Conservation (phyloP, 2,329 filamentous ascomycete genomes). For the Leptographium flavum region DNA sequence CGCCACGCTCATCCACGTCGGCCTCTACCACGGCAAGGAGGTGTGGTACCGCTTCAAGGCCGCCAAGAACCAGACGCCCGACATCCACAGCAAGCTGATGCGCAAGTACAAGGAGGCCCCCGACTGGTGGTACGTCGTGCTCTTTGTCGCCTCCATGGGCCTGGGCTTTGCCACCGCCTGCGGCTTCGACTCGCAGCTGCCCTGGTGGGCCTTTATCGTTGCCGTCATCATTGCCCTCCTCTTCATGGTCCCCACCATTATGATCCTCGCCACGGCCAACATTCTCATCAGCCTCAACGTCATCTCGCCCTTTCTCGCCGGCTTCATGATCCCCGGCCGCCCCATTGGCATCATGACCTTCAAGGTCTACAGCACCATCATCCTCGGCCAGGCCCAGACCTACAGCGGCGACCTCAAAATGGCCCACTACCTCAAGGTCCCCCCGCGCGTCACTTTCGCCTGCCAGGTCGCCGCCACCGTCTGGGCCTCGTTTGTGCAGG, state of each 20-base stretch:
- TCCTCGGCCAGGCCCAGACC: conserved; percentile 50
- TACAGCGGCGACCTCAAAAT: conserved; percentile 54
- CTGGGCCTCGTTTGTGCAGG: conserved; percentile 48
- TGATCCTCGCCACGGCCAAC: conserved; percentile 45
- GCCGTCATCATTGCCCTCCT: conserved; percentile 42
- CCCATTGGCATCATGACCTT: conserved; percentile 67
- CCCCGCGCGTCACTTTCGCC: conserved; percentile 45
- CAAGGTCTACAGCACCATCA: conserved; percentile 59
- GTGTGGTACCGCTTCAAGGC: conserved; percentile 40
- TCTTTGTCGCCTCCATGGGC: conserved; percentile 38
- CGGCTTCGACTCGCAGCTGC: conserved; percentile 41
- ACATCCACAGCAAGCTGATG: conserved; percentile 46
- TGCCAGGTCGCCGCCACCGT: conserved; percentile 46
- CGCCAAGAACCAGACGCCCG: conserved; percentile 40
- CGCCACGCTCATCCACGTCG: conserved; percentile 42
- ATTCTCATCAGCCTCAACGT: conserved; percentile 55
- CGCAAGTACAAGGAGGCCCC: conserved; percentile 45
- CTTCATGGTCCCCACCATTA: conserved; percentile 46
- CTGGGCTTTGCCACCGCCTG: conserved; percentile 38
- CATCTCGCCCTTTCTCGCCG: conserved; percentile 57
- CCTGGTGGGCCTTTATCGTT: conserved; percentile 42
- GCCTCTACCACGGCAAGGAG: conserved; percentile 39
- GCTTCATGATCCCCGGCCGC: conserved; percentile 57
- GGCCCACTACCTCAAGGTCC: conserved; percentile 54
- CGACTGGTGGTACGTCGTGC: conserved; percentile 42